Percentiles rank a stretch among this genome's conserved stretches.
phyloP scores from a whole-genome alignment of 257 asterid genomes.

The Parsonsia alboflavescens region DNA sequence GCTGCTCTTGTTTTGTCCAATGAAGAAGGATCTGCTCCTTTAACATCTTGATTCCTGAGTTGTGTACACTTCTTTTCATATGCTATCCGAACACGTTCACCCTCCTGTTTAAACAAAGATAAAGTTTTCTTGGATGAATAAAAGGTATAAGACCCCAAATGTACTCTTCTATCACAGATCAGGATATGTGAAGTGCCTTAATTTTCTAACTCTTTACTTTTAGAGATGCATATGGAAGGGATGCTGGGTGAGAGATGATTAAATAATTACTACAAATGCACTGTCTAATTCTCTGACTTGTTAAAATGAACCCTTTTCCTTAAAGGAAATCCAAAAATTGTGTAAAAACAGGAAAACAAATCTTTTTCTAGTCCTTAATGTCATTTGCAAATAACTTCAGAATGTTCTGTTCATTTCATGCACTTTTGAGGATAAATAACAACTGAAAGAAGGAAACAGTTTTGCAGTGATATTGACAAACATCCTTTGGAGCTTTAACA shows the following conservation, averaged over 20 bases:
- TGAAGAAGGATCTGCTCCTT: conserved; percentile 62
- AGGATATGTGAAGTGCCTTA: neutral
- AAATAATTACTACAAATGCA: too few relatives aligned
- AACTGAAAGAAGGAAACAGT: neutral
- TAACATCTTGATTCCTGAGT: conserved; percentile 66
- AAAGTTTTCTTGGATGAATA: neutral
- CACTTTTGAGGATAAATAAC: neutral
- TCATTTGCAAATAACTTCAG: neutral
- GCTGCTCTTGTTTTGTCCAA: conserved; percentile 65
- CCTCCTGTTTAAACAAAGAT: conserved; percentile 44
- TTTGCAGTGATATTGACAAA: too few relatives aligned
- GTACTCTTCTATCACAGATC: neutral
- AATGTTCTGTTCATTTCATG: neutral
- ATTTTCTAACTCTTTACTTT: neutral
- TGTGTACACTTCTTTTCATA: conserved; percentile 84
- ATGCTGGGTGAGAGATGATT: neutral
- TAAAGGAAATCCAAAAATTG: neutral
- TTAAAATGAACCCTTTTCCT: neutral
- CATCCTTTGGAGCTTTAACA: neutral
- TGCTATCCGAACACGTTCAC: conserved; percentile 71
- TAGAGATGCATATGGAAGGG: neutral
- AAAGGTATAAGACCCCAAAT: neutral
- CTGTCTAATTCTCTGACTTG: too few relatives aligned
- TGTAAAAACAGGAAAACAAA: neutral
- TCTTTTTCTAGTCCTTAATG: neutral